Evolutionary conservation across 352 stramenopile genomes (phyloP).

Genomic region (Phytophthora pistaciae): DNA sequence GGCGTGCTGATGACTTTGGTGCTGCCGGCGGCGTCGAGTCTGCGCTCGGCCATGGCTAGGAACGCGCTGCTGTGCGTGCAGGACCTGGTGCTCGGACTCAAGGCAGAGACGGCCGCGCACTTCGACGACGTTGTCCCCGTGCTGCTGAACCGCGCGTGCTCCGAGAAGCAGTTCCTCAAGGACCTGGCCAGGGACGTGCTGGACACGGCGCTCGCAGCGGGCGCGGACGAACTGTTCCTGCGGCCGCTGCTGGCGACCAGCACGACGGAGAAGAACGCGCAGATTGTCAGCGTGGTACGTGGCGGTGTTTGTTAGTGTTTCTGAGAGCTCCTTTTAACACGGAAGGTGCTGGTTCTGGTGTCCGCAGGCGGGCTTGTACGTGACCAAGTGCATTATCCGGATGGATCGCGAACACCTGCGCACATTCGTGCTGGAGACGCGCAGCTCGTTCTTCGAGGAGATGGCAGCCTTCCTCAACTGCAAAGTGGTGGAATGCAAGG

Average conservation of each 20-base stretch:
- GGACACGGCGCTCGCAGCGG: constrained; percentile 46
- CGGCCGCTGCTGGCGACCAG: constrained; percentile 39
- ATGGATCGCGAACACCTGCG: constrained; percentile 55
- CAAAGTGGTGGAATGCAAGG: constrained; percentile 79
- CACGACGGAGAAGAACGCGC: constrained; percentile 53
- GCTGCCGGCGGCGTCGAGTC: constrained; percentile 59
- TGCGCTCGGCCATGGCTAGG: constrained; percentile 71
- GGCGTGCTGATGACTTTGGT: constrained; percentile 46
- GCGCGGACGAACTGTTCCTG: constrained; percentile 43
- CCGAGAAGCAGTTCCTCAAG: constrained; percentile 82
- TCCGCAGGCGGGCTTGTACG: constrained; percentile 53
- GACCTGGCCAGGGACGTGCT: constrained; percentile 66
- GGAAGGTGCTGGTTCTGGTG: background rate
- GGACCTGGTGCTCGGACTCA: constrained; percentile 54
- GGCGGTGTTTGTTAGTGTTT: background rate
- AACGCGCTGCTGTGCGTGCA: constrained; percentile 78
- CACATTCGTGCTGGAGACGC: constrained; percentile 50
- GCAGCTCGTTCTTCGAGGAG: constrained; percentile 60
- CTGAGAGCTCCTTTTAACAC: background rate
- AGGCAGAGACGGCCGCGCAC: constrained; percentile 31
- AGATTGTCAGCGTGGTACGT: constrained; percentile 61
- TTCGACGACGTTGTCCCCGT: constrained; percentile 63
- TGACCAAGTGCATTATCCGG: constrained; percentile 56
- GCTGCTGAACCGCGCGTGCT: constrained; percentile 58
- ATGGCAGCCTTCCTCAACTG: constrained; percentile 70